Conservation (phyloP, 768 basidiomycete species). For the Phaffia tasmanica region DNA sequence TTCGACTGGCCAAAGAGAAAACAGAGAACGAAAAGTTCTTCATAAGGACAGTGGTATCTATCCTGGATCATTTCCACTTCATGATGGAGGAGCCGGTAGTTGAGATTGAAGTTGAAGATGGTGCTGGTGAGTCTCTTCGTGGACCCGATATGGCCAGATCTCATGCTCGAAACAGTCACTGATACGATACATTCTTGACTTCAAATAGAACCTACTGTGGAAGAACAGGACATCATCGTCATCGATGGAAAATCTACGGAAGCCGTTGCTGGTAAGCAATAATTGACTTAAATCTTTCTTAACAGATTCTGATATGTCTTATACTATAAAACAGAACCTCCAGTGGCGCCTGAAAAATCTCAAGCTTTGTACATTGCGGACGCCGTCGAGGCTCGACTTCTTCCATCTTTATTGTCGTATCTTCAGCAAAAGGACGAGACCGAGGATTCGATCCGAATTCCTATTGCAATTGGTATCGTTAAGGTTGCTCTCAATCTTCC, state of each 20-base stretch:
- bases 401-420: conserved; percentile 68
- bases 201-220: neutral
- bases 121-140: too few species aligned
- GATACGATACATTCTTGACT: conserved; percentile 27
- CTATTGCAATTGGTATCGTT: conserved; percentile 74
- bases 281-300: too few species aligned
- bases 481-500: conserved; percentile 76
- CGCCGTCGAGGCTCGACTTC: conserved; percentile 59
- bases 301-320: neutral
- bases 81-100: conserved; percentile 54
- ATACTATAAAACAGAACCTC: neutral
- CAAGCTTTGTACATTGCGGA: conserved; percentile 50
- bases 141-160: too few species aligned
- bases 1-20: conserved; percentile 51
- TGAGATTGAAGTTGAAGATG: conserved; percentile 29
- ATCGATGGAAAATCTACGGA: too few species aligned
- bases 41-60: conserved; percentile 68
- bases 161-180: conserved; percentile 26
- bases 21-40: conserved; percentile 64
- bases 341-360: conserved; percentile 20
- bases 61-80: conserved; percentile 87
- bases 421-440: conserved; percentile 72
- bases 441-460: conserved; percentile 77
- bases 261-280: too few species aligned
- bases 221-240: too few species aligned